Base-by-base conservation (phyloP, 352 stramenopile species). In the Phytophthora uliginosa region DNA sequence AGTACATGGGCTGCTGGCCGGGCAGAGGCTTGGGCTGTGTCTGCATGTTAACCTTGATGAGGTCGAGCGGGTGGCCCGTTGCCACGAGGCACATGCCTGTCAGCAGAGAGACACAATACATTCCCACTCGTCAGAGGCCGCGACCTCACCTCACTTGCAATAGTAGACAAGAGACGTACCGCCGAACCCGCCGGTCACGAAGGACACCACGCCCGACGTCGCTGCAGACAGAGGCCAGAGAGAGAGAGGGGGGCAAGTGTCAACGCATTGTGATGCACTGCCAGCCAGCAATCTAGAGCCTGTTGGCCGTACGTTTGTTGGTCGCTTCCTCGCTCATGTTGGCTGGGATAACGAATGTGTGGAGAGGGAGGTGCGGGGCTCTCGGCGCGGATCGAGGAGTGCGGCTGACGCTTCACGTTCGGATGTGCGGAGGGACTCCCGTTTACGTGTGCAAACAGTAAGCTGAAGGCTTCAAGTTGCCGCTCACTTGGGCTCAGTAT, bases 41-140 rank as follows among this genome's bases (percentile, higher is more conserved):
- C 82, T 98, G 92, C 61, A 98, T 91, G 79, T 97, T 96, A 48
- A 98, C 95, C 88, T 99, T 99, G 70, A 99, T 93, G 26, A 99
- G 85, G 73, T 99, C 97, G 66, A 99, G 88, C 4, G 96, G 97
- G 78, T 99, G 96, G 36, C 97, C 97, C 17, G 97, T 95, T 13
- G 96, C 81, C 53, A 99, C 95, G 22, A 98, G 86, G 70, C 93
- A 98, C 78, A 98, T 76, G 59, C 91, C 90, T 95, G 53, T 26
- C 69, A 38, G n/a, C n/a, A n/a, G n/a, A n/a, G n/a, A n/a, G n/a
- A n/a, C n/a, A n/a, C 4, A 7, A 53, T 22, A n/a, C 34, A 50
- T 13, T 2, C 17, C 24, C 52, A 18, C 36, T 15, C 12, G 63
- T 58, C 45, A 69, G 53, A 48, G 22, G 22, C 12, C 55, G 24